A percentile compares a stretch with the other conserved stretches of the same genome.
Conservation (phyloP, 2,329 filamentous ascomycete genomes). For the Neoascochyta sp. region DNA sequence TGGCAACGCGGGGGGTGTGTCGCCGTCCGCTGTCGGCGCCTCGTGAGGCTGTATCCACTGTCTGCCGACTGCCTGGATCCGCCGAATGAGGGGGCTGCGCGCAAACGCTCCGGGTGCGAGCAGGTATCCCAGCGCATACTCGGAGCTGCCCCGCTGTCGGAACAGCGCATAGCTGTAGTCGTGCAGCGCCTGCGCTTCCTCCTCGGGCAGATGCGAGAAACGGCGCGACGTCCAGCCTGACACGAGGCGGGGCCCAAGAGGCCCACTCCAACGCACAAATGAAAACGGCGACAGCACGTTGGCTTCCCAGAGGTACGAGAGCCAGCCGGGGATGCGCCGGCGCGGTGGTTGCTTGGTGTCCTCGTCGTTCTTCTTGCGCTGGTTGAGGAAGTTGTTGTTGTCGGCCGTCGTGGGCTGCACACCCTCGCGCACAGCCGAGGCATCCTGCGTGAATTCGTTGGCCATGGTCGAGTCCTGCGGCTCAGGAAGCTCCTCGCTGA, state of each 20-base stretch:
- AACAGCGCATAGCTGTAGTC: constrained; percentile 94
- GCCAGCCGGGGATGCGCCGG: constrained; percentile 73
- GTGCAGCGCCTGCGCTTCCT: constrained; percentile 80
- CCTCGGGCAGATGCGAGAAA: constrained; percentile 79
- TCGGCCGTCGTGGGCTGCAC: constrained; percentile 59
- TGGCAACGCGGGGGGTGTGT: constrained; percentile 13
- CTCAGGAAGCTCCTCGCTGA: constrained; percentile 75
- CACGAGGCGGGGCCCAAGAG: constrained; percentile 84
- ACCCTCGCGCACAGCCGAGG: constrained; percentile 65
- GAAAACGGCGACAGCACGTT: constrained; percentile 89
- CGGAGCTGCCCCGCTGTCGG: constrained; percentile 83
- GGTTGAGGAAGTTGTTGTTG: constrained; percentile 56
- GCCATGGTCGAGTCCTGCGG: constrained; percentile 66
- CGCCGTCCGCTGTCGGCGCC: constrained; percentile 22
- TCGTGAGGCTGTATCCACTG: constrained; percentile 49
- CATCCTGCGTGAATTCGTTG: constrained; percentile 77
- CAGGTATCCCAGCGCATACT: constrained; percentile 89
- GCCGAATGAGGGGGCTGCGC: constrained; percentile 77
- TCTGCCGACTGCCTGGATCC: constrained; percentile 83
- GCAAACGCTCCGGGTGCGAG: constrained; percentile 92
- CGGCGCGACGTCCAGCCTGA: constrained; percentile 92
- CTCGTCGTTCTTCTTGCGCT: constrained; percentile 27
- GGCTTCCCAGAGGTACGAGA: constrained; percentile 92
- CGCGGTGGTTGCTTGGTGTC: constrained; percentile 47
- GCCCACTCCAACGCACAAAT: constrained; percentile 81